Base-by-base conservation (phyloP, 371 early-diverging fungal genomes). In the Parasitella parasitica region DNA sequence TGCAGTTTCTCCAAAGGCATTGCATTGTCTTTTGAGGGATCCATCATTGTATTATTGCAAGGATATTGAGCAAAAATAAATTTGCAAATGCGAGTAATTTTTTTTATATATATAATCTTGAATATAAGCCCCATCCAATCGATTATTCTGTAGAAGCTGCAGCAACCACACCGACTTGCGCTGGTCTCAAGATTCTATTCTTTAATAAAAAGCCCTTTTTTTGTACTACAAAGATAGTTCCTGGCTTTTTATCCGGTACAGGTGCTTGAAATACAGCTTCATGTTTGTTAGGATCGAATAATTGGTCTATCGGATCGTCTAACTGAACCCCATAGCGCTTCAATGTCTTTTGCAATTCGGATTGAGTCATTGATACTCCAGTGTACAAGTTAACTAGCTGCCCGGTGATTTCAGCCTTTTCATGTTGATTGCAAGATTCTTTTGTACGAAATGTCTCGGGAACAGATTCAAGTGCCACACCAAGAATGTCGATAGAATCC, bases 111-210 rank as follows among this genome's bases (percentile, higher is more conserved):
- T 24, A 22, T 24, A 20, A 11, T 32, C 24, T 46, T 9, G 15
- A 36, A 7, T 46, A 46, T 46, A 46, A 46, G 46, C 46, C 46
- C 24, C 46, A 46, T 13, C 46, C 46, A 46, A 46, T 46, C 46
- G 24, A 46, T 46, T 46, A 20, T 46, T 41, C 24, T 57, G 56
- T n/a, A n/a, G n/a, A 15, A 52, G 16, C 20, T 48, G 78, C 75
- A 30, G 77, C 63, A 28, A 93, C 93, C 27, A 97, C 96, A 58
- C 96, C 95, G 27, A 97, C 97, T 72, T 96, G 91, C 24, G 96
- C 94, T 22, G 95, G 91, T 60, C 97, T 76, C 58, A 97, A 55
- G 3, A 95, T 88, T 41, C 94, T 84, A 48, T 89, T 93, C 61
- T 93, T 87, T 54, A 97, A 69, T 65, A 71, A 83, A 74, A 86